These are phyloP conservation scores for Nasturtium officinale DNA, from an alignment of 345 rosid genomes.

Conservation along the genomic window DNA sequence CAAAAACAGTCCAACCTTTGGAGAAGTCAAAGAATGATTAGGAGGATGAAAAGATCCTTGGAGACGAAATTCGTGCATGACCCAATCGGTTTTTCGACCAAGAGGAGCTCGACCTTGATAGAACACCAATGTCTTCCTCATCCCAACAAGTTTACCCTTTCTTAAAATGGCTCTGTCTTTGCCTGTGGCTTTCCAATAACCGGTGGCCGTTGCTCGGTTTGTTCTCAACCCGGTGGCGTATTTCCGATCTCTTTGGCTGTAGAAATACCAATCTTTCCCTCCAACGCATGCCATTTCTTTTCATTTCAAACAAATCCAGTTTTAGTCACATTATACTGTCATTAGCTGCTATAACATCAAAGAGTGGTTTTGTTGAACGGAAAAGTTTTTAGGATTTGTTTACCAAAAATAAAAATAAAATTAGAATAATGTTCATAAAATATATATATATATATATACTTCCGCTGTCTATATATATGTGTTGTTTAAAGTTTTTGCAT, in stretches of 20 bases:
- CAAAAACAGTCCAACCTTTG: slow-evolving; percentile 17
- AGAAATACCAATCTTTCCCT: slow-evolving; percentile 89
- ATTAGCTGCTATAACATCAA: background rate
- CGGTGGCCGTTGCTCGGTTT: slow-evolving; percentile 79
- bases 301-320: slow-evolving; percentile 9
- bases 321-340: background rate
- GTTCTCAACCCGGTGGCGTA: slow-evolving; percentile 92
- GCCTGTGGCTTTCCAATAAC: slow-evolving; percentile 98
- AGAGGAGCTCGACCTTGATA: slow-evolving; percentile 94
- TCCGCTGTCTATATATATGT: too few species aligned
- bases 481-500: too few species aligned
- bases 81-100: slow-evolving; percentile 82
- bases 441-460: too few species aligned
- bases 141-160: slow-evolving; percentile 69
- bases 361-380: background rate
- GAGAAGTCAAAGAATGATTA: slow-evolving; percentile 37
- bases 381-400: background rate
- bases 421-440: background rate
- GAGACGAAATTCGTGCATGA: slow-evolving; percentile 91
- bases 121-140: slow-evolving; percentile 93
- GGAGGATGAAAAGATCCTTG: slow-evolving; percentile 57
- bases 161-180: slow-evolving; percentile 62
- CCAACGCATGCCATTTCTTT: slow-evolving; percentile 79
- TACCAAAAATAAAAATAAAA: too few species aligned
- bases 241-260: slow-evolving; percentile 80